Evolutionary conservation across 306 rosid species (phyloP), one percentile per base, ranked within the genome.

Genomic region (Mimosa pudica): DNA sequence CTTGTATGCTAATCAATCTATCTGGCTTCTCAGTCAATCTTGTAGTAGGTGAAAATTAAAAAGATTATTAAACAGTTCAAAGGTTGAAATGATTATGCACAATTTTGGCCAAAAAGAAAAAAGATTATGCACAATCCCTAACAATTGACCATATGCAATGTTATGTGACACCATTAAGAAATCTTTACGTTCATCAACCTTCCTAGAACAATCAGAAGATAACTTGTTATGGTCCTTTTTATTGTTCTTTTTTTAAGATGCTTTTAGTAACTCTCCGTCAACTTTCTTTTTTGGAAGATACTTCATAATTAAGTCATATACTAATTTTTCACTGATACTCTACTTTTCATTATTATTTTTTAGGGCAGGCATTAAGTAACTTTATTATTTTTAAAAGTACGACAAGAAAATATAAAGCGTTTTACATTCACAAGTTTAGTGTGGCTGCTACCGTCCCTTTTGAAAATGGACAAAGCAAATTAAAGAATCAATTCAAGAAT

Each of bases 391-490:
- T 3, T 2, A 20, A 68, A 8, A 17, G 35, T 0, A 18, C n/a
- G 36, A 30, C 36, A 61, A 30, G 17, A 30, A 61, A 30, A 61
- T 1, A 12, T 14, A 10, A 61, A 61, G 10, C 7, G 24, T 20
- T 61, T 30, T 38, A 30, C 17, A 8, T 8, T n/a, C 64, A 20
- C 35, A 20, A 61, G 66, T 61, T 55, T n/a, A n/a, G 7, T 44
- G 36, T 69, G 73, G 55, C n/a, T 45, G 48, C 55, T 6, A 20
- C 17, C 42, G 49, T 33, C 10, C 8, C 52, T 10, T 48, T 60
- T 24, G 65, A 60, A 60, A 60, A 60, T 60, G 65, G 36, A 24
- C 65, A 60, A 60, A 60, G 36, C 35, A 58, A n/a, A n/a, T n/a
- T n/a, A n/a, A 58, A 58, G 35, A 58, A 58, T 20, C 64, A 18